These are phyloP conservation scores for Pseudomassariella vexata DNA, from an alignment of 2,329 filamentous ascomycete species.

Conservation along the genomic window DNA sequence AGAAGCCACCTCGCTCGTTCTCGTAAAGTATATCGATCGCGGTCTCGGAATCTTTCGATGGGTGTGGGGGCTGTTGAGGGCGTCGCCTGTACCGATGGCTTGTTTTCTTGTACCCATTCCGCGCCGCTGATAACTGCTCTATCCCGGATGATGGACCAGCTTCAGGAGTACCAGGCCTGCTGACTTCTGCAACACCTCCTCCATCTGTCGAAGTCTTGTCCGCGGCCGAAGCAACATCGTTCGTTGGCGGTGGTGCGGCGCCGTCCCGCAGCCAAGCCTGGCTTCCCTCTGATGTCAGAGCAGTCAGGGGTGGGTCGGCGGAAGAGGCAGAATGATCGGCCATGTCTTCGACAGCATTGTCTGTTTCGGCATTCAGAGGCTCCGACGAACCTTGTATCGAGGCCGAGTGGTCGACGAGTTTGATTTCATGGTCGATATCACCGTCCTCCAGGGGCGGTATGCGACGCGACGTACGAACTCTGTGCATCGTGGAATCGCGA, in stretches of 20 bases:
- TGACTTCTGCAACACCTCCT: too few relatives aligned
- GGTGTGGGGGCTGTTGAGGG: background rate
- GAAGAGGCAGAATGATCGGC: constrained; percentile 8
- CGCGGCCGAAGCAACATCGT: background rate
- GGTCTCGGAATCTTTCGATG: constrained; percentile 31
- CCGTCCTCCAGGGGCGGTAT: constrained; percentile 47
- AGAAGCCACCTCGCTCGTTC: constrained; percentile 85
- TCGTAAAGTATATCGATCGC: constrained; percentile 89
- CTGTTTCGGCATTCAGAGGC: constrained; percentile 8
- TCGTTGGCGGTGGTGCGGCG: constrained; percentile 5
- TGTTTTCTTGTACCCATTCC: too few relatives aligned
- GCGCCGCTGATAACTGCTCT: too few relatives aligned
- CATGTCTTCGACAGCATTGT: constrained; percentile 6
- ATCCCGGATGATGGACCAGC: background rate
- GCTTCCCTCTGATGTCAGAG: constrained; percentile 17
- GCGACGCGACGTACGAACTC: constrained; percentile 47
- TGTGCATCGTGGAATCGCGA: constrained; percentile 34
- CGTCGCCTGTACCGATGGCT: too few relatives aligned
- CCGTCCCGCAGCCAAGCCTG: constrained; percentile 11
- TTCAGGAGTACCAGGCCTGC: constrained; percentile 3
- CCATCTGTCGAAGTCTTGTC: too few relatives aligned
- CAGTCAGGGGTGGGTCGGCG: constrained; percentile 14
- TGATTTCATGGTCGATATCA: constrained; percentile 68
- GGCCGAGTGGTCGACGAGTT: constrained; percentile 52
- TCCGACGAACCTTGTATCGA: constrained; percentile 6